Evolutionary conservation across 2,329 filamentous ascomycete species (phyloP).

Genomic region (Cercospora sp.): DNA sequence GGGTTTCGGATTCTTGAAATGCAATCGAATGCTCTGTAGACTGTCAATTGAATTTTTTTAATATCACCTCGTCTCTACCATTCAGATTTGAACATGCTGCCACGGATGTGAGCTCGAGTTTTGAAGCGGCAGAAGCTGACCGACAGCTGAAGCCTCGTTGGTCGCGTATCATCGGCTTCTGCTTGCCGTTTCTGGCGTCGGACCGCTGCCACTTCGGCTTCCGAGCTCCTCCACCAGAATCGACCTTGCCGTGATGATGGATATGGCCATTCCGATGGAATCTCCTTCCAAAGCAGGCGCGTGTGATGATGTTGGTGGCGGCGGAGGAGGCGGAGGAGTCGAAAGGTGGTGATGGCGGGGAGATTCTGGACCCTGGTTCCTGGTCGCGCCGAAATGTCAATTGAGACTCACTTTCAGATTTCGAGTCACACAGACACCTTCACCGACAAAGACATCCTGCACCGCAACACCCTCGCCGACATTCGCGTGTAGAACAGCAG

Average conservation of each 20-base stretch:
- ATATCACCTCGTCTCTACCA: background rate
- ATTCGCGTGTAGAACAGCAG: background rate
- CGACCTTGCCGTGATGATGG: background rate
- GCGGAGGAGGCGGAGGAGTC: background rate
- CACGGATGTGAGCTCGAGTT: background rate
- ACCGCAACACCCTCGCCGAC: background rate
- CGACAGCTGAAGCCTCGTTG: background rate
- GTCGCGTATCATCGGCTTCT: background rate
- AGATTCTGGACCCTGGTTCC: background rate
- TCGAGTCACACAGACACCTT: background rate
- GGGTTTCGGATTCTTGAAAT: background rate
- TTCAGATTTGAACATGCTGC: background rate
- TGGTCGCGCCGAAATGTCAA: background rate
- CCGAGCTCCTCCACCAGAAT: background rate
- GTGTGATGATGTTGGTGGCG: background rate
- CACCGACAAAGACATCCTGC: background rate
- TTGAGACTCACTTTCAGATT: conserved; percentile 1
- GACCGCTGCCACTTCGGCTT: background rate
- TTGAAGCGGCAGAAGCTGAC: background rate
- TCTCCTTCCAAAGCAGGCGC: background rate
- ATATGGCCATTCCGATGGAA: background rate
- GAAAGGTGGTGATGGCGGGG: background rate
- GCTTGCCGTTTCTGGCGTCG: background rate
- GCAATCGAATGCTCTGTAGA: background rate
- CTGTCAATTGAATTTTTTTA: background rate